Base-by-base conservation (phyloP, 140 eudicot species). In the Bidens hawaiensis region DNA sequence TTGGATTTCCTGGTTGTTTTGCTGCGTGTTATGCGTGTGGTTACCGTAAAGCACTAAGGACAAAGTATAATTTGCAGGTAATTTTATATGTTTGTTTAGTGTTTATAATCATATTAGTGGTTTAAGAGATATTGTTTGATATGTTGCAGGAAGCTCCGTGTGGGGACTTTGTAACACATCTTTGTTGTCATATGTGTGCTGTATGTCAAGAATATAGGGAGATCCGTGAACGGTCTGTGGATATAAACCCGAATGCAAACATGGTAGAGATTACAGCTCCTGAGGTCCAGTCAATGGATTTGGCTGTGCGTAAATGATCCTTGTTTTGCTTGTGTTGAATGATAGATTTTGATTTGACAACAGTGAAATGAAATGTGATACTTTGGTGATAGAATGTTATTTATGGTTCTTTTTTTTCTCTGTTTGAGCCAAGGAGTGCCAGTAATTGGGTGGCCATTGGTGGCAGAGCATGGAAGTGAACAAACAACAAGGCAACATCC, bases 111-210 rank as follows among this genome's bases (percentile, higher is more conserved):
- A 24, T 52, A 52, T n/a, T n/a, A n/a, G n/a, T n/a, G n/a, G n/a
- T n/a, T n/a, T n/a, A n/a, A n/a, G n/a, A 31, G 6, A 31, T 38
- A 38, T 18, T 4, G 16, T 28, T 25, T 64, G 38, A 22, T 62
- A 18, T 53, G 50, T 12, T 67, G 60, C 87, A 89, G 97, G 97
- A 90, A 75, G 89, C 95, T 60, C 97, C 97, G 21, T 90, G 97
- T 59, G 87, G 95, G 69, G 97, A 90, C 67, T 83, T 86, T 38
- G 53, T 72, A 26, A 90, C 90, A 18, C 95, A 90, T 48, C 86
- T 86, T 62, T 90, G 82, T 68, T 90, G 95, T 72, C 86, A 85
- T 73, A 54, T 79, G 61, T 88, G 96, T 70, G 94, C 96, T 18
- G 15, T 79, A 21, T 88, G 94, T 63, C 96, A 88, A 78, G 96